Evolutionary conservation across 2,329 filamentous ascomycete genomes (phyloP), one percentile per base, ranked within the genome.

Genomic region (Peltaster fructicola): DNA sequence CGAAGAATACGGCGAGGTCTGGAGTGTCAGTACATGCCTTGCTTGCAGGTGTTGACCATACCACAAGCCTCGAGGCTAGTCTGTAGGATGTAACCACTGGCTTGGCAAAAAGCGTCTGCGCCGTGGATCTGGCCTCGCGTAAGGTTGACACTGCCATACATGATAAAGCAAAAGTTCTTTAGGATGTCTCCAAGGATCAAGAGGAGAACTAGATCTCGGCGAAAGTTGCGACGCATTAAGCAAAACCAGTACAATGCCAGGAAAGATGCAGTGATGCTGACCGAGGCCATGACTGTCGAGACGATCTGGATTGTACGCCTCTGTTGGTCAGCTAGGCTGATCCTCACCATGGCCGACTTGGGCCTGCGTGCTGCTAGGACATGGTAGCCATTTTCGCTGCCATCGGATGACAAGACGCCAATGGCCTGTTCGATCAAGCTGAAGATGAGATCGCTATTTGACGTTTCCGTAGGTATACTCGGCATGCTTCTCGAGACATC

Each of bases 141-240:
- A 16, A 81, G 60, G 11, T 64, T 63, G 11, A 69, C 61, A 2
- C 68, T 52, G 0, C 74, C 64, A 35, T 71, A 73, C 20, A 77
- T 48, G 32, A 80, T 59, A 32, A 74, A 69, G 65, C 70, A 79
- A 3, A 69, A 43, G 3, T 70, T 65, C 46, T 78, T 77, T 48
- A 73, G 65, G 42, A 77, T 63, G 47, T 82, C 75, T 37, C 73
- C 74, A 32, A 70, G 61, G 22, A 85, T 70, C 8, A 84, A 56
- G 18, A 81, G 50, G 60, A 84, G 68, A 29, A 85, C 73, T 27
- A 85, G 60, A 33, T 73, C 68, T 45, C 82, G 74, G 22, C 77
- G 66, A 46, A 82, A 84, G 34, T 63, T 70, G 40, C 74, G 64
- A 36, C 68, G 63, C 73, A 82, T 82, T 33, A 68, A 62, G 29